phyloP scores from a whole-genome alignment of 2,329 filamentous ascomycete species.

The Aspergillaceae sp. region DNA sequence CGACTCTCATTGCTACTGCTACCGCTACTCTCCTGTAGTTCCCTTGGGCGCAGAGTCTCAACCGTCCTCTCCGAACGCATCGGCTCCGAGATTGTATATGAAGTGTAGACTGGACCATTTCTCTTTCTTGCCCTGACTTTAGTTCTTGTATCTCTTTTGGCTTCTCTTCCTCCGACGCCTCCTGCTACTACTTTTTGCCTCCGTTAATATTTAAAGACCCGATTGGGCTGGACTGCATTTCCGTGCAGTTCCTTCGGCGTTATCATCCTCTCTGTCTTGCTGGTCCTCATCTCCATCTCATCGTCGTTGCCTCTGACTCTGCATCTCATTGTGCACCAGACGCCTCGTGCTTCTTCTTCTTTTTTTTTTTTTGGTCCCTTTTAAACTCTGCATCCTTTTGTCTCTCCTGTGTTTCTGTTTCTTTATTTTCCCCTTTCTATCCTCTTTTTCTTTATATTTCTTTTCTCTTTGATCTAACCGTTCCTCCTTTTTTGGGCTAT shows the following conservation, averaged over 20 bases:
- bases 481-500: background rate
- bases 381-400: background rate
- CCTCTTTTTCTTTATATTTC: slow-evolving; percentile 1
- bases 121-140: background rate
- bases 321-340: slow-evolving; percentile 1
- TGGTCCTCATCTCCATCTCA: too few relatives aligned
- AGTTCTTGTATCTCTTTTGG: background rate
- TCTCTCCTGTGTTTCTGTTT: slow-evolving; percentile 1
- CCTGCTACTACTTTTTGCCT: background rate
- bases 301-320: background rate
- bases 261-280: too few relatives aligned
- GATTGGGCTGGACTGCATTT: too few relatives aligned
- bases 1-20: slow-evolving; percentile 5
- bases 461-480: slow-evolving; percentile 1
- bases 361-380: background rate
- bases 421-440: slow-evolving; percentile 4
- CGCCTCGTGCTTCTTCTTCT: slow-evolving; percentile 3
- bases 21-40: slow-evolving; percentile 7
- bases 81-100: background rate
- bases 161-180: background rate
- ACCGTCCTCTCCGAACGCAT: background rate
- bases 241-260: too few relatives aligned
- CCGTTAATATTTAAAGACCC: background rate
- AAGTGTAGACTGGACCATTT: slow-evolving; percentile 1
- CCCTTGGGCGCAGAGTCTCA: background rate